Percentiles rank a stretch among this genome's conserved stretches.
phyloP scores from a whole-genome alignment of 371 early-diverging fungal species.

The Apophysomyces variabilis region DNA sequence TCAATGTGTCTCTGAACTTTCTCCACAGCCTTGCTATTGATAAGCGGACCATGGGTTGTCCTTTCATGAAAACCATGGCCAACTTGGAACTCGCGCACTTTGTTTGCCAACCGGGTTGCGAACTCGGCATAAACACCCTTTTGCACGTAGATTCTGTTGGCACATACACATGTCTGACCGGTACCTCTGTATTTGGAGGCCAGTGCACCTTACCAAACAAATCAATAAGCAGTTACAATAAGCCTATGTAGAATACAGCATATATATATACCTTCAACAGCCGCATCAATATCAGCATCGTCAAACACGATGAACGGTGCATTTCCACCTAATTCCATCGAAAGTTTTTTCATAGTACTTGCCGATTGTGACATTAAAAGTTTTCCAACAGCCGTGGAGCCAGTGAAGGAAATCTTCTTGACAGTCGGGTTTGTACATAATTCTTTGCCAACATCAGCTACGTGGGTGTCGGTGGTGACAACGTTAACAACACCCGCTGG shows the following conservation, averaged over 20 bases:
- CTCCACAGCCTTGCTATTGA: conserved; percentile 67
- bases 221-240: too few species aligned
- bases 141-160: conserved; percentile 90
- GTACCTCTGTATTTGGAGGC: conserved; percentile 84
- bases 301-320: conserved; percentile 93
- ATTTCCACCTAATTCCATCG: conserved; percentile 86
- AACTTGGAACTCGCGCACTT: conserved; percentile 65
- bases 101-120: conserved; percentile 52
- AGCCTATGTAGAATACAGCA: too few species aligned
- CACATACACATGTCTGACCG: conserved; percentile 88
- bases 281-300: conserved; percentile 72
- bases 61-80: conserved; percentile 76
- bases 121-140: conserved; percentile 74
- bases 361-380: conserved; percentile 73
- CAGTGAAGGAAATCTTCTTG: conserved; percentile 83
- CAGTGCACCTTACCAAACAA: conserved; percentile 42
- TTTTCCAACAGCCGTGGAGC: conserved; percentile 80
- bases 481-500: conserved; percentile 90
- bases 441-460: conserved; percentile 70
- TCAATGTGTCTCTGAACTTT: conserved; percentile 75
- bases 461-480: conserved; percentile 67
- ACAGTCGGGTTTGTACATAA: conserved; percentile 68
- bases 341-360: conserved; percentile 77
- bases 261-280: conserved; percentile 57
- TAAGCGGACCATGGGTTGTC: conserved; percentile 82